Conservation (phyloP, 2,329 filamentous ascomycete genomes). For the Aspergillus caelatus region DNA sequence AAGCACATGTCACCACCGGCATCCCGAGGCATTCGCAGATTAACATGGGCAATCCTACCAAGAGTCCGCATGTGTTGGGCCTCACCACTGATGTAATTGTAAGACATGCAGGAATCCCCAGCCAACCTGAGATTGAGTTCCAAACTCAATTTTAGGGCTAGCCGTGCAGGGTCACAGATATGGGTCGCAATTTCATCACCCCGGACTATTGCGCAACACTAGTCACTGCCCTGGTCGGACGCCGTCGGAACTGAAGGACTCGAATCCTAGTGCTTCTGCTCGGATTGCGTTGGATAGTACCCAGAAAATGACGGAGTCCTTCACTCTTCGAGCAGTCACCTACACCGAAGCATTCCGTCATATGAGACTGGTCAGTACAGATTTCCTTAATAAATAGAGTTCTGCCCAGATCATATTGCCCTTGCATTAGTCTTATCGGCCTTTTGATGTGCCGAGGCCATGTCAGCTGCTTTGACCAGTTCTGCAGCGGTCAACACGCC, state of each 20-base stretch:
- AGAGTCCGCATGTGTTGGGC: neutral
- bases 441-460: neutral
- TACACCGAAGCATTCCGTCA: neutral
- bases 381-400: neutral
- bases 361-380: neutral
- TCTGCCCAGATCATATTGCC: neutral
- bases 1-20: constrained; percentile 1
- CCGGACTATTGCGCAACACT: neutral
- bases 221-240: neutral
- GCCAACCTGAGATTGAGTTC: neutral
- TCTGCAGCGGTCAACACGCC: neutral
- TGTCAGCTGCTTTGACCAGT: neutral
- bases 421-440: neutral
- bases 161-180: neutral
- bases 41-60: neutral
- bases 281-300: neutral
- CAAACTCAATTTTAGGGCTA: neutral
- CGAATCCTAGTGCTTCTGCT: neutral
- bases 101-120: neutral
- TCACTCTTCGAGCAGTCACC: neutral
- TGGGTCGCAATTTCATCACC: neutral
- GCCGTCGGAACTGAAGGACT: neutral
- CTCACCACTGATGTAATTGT: neutral
- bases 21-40: neutral
- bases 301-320: neutral